A percentile compares a stretch with the other conserved stretches of the same genome.
phyloP scores from a whole-genome alignment of 805 yeast species.

The Saccharomycopsis amapae region DNA sequence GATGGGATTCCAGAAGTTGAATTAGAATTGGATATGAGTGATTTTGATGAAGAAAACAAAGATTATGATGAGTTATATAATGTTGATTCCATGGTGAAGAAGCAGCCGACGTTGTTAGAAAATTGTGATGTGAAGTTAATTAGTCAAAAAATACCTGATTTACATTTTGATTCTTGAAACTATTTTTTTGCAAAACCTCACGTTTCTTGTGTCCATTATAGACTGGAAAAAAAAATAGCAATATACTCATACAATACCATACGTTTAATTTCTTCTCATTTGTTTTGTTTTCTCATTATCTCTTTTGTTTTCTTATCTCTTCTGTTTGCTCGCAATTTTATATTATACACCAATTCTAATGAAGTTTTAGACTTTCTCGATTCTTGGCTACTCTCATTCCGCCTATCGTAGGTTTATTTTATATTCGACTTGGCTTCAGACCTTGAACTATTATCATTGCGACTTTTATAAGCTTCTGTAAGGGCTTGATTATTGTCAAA shows the following conservation, averaged over 20 bases:
- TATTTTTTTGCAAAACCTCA: neutral
- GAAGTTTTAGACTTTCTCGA: neutral
- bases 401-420: neutral
- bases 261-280: no score
- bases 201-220: neutral
- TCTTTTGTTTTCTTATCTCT: neutral
- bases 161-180: slow-evolving; percentile 9
- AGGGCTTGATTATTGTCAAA: no score
- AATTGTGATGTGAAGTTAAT: slow-evolving; percentile 12
- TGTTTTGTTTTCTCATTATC: neutral
- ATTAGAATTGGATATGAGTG: slow-evolving; percentile 1
- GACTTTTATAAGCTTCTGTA: no score
- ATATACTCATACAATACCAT: no score
- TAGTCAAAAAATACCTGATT: slow-evolving; percentile 16
- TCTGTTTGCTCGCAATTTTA: neutral
- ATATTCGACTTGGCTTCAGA: neutral
- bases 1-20: slow-evolving; percentile 16
- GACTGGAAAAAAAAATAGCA: no score
- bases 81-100: slow-evolving; percentile 12
- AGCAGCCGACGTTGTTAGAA: slow-evolving; percentile 10
- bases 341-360: neutral
- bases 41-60: slow-evolving; percentile 5
- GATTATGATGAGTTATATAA: neutral
- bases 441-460: no score
- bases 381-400: neutral